A percentile compares a stretch with the other conserved stretches of the same genome.
phyloP scores from a whole-genome alignment of 306 rosid species.

The Ceratonia siliqua region DNA sequence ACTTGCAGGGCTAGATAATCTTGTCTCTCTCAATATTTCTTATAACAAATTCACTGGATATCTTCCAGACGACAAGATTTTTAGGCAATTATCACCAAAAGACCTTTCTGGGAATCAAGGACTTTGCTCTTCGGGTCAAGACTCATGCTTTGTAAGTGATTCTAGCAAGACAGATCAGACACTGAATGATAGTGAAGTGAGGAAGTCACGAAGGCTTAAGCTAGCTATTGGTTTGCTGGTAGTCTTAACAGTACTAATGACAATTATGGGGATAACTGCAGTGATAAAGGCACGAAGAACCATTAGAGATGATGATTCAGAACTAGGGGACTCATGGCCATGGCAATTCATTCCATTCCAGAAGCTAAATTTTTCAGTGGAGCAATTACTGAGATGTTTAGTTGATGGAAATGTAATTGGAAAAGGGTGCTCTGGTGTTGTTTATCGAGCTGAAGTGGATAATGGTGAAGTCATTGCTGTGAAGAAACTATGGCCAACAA shows the following conservation, averaged over 20 bases:
- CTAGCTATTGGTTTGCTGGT: conserved; percentile 72
- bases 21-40: conserved; percentile 87
- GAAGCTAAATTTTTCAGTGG: conserved; percentile 82
- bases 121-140: conserved; percentile 64
- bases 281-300: conserved; percentile 67
- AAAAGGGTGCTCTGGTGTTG: conserved; percentile 90
- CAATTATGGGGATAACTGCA: conserved; percentile 74
- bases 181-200: conserved; percentile 38
- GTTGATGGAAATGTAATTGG: conserved; percentile 83
- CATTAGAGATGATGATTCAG: conserved; percentile 68
- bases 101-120: conserved; percentile 74
- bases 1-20: conserved; percentile 69
- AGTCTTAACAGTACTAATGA: conserved; percentile 68
- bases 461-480: conserved; percentile 85
- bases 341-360: conserved; percentile 97
- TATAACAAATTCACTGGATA: conserved; percentile 69
- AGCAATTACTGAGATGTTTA: conserved; percentile 66
- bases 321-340: conserved; percentile 78
- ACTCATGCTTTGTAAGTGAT: conserved; percentile 65
- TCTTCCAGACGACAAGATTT: conserved; percentile 86
- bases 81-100: conserved; percentile 67
- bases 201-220: conserved; percentile 63
- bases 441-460: conserved; percentile 77
- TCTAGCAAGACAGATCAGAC: conserved; percentile 37
- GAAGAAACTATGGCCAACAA: conserved; percentile 88